Conservation (phyloP, 2,329 filamentous ascomycete genomes). For the Exophiala phaeomuriformis region DNA sequence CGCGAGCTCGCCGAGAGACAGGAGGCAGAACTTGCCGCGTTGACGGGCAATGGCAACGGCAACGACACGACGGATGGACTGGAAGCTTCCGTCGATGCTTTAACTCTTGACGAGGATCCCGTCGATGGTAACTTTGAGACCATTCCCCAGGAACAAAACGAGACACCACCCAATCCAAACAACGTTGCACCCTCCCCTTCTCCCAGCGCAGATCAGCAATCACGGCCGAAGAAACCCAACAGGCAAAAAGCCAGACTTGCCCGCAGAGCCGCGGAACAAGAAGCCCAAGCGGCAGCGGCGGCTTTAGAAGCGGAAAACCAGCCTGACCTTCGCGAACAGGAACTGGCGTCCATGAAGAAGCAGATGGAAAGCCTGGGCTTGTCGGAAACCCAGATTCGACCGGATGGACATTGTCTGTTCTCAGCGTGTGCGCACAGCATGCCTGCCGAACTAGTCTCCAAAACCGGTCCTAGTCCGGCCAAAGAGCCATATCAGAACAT, state of each 20-base stretch:
- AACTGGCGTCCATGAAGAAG: slow-evolving; percentile 62
- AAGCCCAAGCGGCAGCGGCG: slow-evolving; percentile 60
- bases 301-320: slow-evolving; percentile 66
- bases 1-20: slow-evolving; percentile 50
- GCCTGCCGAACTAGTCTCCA: slow-evolving; percentile 15
- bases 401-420: slow-evolving; percentile 94
- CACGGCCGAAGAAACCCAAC: slow-evolving; percentile 64
- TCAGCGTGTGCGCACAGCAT: slow-evolving; percentile 85
- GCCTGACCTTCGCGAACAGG: slow-evolving; percentile 63
- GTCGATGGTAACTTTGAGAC: slow-evolving; percentile 21
- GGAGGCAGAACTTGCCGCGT: slow-evolving; percentile 28
- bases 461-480: not conserved
- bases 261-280: slow-evolving; percentile 76
- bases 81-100: slow-evolving; percentile 28
- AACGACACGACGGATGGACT: slow-evolving; percentile 3
- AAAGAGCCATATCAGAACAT: slow-evolving; percentile 57
- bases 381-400: slow-evolving; percentile 68
- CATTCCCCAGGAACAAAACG: slow-evolving; percentile 1
- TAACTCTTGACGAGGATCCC: slow-evolving; percentile 31
- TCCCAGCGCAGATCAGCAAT: slow-evolving; percentile 6
- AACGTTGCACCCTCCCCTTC: not conserved
- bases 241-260: slow-evolving; percentile 86
- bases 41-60: slow-evolving; percentile 21
- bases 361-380: slow-evolving; percentile 59
- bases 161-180: slow-evolving; percentile 1